Percentiles rank a stretch among this genome's conserved stretches.
Evolutionary conservation across 495 filamentous ascomycete species (phyloP).

Genomic region (Aspergillus leporis): DNA sequence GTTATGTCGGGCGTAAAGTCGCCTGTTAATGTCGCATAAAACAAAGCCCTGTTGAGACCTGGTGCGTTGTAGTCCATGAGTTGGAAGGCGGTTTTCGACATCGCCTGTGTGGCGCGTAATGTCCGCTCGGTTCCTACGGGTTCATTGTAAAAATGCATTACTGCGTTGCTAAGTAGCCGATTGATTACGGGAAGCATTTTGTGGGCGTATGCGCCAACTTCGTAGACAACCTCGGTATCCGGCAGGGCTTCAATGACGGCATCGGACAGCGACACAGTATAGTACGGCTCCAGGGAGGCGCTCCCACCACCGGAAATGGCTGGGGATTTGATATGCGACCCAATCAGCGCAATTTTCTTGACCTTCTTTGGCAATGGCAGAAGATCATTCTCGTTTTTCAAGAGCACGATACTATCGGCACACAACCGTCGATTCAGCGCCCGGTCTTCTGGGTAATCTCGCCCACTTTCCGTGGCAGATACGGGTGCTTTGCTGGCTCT

Average conservation of each 20-base stretch:
- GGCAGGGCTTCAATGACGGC: conserved; percentile 57
- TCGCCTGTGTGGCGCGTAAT: conserved; percentile 48
- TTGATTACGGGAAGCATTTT: conserved; percentile 57
- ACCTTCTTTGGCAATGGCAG: conserved; percentile 59
- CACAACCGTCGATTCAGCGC: conserved; percentile 59
- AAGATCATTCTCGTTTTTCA: conserved; percentile 66
- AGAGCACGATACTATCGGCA: conserved; percentile 66
- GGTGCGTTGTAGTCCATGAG: conserved; percentile 59
- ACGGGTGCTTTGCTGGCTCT: conserved; percentile 51
- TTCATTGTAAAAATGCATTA: conserved; percentile 56
- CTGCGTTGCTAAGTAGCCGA: conserved; percentile 46
- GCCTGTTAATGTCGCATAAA: conserved; percentile 53
- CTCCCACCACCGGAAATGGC: conserved; percentile 77
- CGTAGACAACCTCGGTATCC: conserved; percentile 52
- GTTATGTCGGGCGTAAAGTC: conserved; percentile 53
- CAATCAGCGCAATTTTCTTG: conserved; percentile 68
- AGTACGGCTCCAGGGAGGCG: conserved; percentile 73
- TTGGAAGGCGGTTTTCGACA: conserved; percentile 53
- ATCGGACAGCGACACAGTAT: conserved; percentile 63
- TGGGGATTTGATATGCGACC: conserved; percentile 71
- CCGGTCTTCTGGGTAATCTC: conserved; percentile 61
- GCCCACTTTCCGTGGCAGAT: conserved; percentile 47
- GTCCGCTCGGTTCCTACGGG: conserved; percentile 44
- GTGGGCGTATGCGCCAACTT: conserved; percentile 58
- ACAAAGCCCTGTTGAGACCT: conserved; percentile 46